Evolutionary conservation across 2,329 filamentous ascomycete species (phyloP).

Genomic region (Colletotrichum scovillei): DNA sequence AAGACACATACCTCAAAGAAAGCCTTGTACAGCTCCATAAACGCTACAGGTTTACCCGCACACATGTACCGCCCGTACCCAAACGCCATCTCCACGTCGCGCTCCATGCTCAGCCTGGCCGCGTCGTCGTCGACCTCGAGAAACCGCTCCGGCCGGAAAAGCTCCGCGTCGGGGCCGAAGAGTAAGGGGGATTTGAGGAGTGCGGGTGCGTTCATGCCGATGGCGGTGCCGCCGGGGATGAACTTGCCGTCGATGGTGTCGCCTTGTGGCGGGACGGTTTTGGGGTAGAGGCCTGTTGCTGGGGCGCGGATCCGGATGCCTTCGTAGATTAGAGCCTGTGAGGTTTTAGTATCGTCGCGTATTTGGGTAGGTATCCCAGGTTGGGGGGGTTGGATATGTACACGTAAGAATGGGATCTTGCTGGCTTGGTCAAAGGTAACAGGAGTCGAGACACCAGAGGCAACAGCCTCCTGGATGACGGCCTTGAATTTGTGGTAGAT

Average conservation of each 20-base stretch:
- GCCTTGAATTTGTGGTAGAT: constrained; percentile 57
- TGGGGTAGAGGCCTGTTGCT: background rate
- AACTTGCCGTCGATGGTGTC: constrained; percentile 43
- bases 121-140: constrained; percentile 50
- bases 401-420: constrained; percentile 7
- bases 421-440: background rate
- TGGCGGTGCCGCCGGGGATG: constrained; percentile 51
- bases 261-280: constrained; percentile 7
- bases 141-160: constrained; percentile 63
- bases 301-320: constrained; percentile 18
- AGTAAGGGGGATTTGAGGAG: constrained; percentile 56
- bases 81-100: constrained; percentile 61
- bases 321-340: constrained; percentile 15
- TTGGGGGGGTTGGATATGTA: background rate
- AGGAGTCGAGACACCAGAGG: constrained; percentile 38
- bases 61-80: constrained; percentile 61
- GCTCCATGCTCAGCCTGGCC: constrained; percentile 50
- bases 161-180: constrained; percentile 53
- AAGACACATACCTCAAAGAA: constrained; percentile 16
- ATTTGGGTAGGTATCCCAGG: no score
- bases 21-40: constrained; percentile 64
- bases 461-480: constrained; percentile 55
- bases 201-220: constrained; percentile 47
- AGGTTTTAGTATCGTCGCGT: background rate
- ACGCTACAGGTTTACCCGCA: constrained; percentile 60